phyloP scores from a whole-genome alignment of 306 rosid species.

The Echinosophora koreensis region DNA sequence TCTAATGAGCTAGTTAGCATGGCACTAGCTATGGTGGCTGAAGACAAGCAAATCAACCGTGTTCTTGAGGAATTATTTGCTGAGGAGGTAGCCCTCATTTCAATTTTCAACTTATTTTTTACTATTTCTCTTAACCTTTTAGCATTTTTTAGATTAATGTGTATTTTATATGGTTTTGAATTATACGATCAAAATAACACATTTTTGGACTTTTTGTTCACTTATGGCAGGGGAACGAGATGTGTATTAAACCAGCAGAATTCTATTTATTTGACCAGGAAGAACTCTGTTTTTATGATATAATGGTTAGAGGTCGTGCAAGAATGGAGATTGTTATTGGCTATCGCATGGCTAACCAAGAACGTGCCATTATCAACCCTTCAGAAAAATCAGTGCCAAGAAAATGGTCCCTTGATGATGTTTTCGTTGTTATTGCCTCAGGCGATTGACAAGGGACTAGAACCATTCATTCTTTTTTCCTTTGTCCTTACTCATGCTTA shows the following conservation, averaged over 20 bases:
- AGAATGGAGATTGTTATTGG: conserved; percentile 90
- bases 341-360: conserved; percentile 69
- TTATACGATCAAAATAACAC: neutral
- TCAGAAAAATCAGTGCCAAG: conserved; percentile 64
- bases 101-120: neutral
- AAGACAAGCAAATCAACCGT: conserved; percentile 97
- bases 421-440: conserved; percentile 78
- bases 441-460: conserved; percentile 52
- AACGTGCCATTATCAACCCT: conserved; percentile 89
- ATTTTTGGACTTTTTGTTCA: conserved; percentile 23
- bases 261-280: conserved; percentile 93
- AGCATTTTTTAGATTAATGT: neutral
- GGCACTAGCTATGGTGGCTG: conserved; percentile 99
- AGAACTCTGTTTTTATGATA: conserved; percentile 83
- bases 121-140: conserved; percentile 20
- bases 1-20: conserved; percentile 96
- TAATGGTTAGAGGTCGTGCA: conserved; percentile 87
- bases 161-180: conserved; percentile 32
- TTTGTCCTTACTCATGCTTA: neutral
- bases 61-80: conserved; percentile 98
- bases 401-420: conserved; percentile 92
- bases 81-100: conserved; percentile 68
- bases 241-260: conserved; percentile 93
- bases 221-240: conserved; percentile 83
- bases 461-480: conserved; percentile 27